phyloP scores from a whole-genome alignment of 1,284 basidiomycete species.

The Chondrostereum purpureum region DNA sequence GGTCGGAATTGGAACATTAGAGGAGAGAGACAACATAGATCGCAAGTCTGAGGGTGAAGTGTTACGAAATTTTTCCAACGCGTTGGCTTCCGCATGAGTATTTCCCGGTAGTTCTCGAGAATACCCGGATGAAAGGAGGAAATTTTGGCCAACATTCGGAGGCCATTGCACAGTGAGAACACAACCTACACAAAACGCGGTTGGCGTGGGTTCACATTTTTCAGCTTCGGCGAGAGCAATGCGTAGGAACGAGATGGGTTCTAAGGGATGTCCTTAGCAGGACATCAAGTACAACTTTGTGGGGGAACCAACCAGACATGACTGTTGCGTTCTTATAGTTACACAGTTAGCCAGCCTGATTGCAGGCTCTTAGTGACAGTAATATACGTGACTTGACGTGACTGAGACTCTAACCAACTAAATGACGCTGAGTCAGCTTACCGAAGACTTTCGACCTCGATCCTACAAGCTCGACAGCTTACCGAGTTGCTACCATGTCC shows the following conservation, averaged over 20 bases:
- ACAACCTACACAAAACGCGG: slow-evolving; percentile 95
- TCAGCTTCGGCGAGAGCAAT: slow-evolving; percentile 69
- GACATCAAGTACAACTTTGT: not conserved
- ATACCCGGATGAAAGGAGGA: slow-evolving; percentile 76
- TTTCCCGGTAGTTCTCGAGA: slow-evolving; percentile 93
- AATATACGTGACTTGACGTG: too few relatives aligned
- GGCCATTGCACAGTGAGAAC: slow-evolving; percentile 56
- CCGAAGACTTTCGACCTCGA: not conserved
- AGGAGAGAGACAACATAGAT: not conserved
- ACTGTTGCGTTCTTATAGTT: not conserved
- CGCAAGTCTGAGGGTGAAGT: slow-evolving; percentile 26
- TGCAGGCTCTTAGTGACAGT: too few relatives aligned
- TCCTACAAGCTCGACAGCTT: slow-evolving; percentile 8
- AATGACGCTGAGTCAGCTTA: too few relatives aligned
- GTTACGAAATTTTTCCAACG: slow-evolving; percentile 66
- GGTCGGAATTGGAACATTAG: not conserved
- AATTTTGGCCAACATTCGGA: slow-evolving; percentile 28
- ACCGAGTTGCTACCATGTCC: slow-evolving; percentile 40
- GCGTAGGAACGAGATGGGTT: slow-evolving; percentile 41
- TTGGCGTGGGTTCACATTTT: slow-evolving; percentile 65
- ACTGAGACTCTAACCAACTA: too few relatives aligned
- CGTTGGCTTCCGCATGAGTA: slow-evolving; percentile 97
- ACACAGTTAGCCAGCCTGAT: too few relatives aligned
- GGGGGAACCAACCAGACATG: not conserved
- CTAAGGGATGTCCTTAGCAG: slow-evolving; percentile 12